Evolutionary conservation across 2,329 filamentous ascomycete species (phyloP).

Genomic region (Cladosporium sphaerospermum): DNA sequence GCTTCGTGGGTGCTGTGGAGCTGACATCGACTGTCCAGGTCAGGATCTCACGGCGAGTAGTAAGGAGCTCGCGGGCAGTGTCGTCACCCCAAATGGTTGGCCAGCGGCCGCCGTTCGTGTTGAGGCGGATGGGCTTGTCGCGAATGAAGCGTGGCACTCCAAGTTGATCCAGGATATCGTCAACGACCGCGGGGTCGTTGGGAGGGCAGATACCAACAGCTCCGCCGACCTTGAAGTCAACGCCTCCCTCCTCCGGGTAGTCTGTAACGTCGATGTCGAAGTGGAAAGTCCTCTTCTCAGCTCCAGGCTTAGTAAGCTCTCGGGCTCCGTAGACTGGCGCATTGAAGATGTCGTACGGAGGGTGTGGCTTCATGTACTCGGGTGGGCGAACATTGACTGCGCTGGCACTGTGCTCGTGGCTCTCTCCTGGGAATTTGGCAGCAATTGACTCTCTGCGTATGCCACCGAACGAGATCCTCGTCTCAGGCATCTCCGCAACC

Average conservation of each 20-base stretch:
- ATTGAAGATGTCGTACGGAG: slow-evolving; percentile 84
- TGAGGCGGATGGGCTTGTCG: slow-evolving; percentile 73
- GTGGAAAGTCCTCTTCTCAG: slow-evolving; percentile 95
- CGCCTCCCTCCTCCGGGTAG: slow-evolving; percentile 75
- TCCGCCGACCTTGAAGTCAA: slow-evolving; percentile 94
- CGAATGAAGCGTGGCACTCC: slow-evolving; percentile 75
- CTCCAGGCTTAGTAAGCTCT: slow-evolving; percentile 79
- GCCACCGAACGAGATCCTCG: slow-evolving; percentile 54
- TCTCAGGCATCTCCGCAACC: slow-evolving; percentile 64
- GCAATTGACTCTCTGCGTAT: slow-evolving; percentile 40
- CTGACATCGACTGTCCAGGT: slow-evolving; percentile 95
- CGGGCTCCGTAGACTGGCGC: slow-evolving; percentile 80
- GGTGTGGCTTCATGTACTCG: slow-evolving; percentile 86
- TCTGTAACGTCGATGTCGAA: slow-evolving; percentile 96
- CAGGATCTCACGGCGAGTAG: slow-evolving; percentile 83
- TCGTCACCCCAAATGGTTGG: slow-evolving; percentile 98
- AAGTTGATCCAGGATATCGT: slow-evolving; percentile 76
- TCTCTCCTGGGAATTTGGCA: slow-evolving; percentile 47
- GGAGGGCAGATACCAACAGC: slow-evolving; percentile 90
- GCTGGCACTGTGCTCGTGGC: slow-evolving; percentile 35
- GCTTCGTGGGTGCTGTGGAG: slow-evolving; percentile 85
- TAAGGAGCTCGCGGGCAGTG: slow-evolving; percentile 73
- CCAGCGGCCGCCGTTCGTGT: slow-evolving; percentile 79
- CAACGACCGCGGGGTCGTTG: slow-evolving; percentile 69
- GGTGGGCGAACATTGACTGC: slow-evolving; percentile 62